Percentiles rank a stretch among this genome's conserved stretches.
Conservation (phyloP, 164 flowering plant species). For the Magnolia sinica region DNA sequence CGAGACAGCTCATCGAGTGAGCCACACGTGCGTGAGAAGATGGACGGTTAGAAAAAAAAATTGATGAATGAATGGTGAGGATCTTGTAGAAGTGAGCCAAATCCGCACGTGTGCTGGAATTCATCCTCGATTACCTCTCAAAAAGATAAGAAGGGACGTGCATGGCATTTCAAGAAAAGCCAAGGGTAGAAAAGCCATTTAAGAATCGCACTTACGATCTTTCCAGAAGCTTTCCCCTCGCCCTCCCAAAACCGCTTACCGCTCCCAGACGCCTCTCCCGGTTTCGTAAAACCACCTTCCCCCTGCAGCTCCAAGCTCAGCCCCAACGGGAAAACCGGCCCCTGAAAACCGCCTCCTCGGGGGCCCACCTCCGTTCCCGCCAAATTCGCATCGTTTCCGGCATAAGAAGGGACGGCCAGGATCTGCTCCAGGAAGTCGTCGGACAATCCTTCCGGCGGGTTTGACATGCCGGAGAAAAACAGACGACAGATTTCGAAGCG, state of each 20-base stretch:
- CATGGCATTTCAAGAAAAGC: background rate
- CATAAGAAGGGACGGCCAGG: slow-evolving; percentile 50
- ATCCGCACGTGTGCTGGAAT: too few species aligned
- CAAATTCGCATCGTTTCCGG: slow-evolving; percentile 34
- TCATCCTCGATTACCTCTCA: too few species aligned
- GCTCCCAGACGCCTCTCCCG: slow-evolving; percentile 62
- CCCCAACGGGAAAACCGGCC: slow-evolving; percentile 63
- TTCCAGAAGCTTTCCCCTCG: slow-evolving; percentile 39
- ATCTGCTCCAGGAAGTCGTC: slow-evolving; percentile 89
- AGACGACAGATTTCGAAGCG: background rate
- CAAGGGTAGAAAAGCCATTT: background rate
- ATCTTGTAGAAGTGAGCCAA: too few species aligned
- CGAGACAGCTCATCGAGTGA: too few species aligned
- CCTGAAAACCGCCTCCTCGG: slow-evolving; percentile 44
- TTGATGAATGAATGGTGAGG: too few species aligned
- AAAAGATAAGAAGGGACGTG: background rate
- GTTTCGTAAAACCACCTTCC: slow-evolving; percentile 59
- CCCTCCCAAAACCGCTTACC: slow-evolving; percentile 58
- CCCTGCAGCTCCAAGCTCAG: slow-evolving; percentile 64
- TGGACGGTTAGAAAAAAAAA: too few species aligned
- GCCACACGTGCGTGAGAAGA: too few species aligned
- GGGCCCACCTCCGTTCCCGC: slow-evolving; percentile 53
- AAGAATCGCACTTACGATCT: slow-evolving; percentile 32
- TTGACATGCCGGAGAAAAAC: slow-evolving; percentile 43
- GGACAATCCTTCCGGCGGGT: slow-evolving; percentile 48